Base-by-base conservation (phyloP, 75 land plant species). In the Isoetes taiwanensis region DNA sequence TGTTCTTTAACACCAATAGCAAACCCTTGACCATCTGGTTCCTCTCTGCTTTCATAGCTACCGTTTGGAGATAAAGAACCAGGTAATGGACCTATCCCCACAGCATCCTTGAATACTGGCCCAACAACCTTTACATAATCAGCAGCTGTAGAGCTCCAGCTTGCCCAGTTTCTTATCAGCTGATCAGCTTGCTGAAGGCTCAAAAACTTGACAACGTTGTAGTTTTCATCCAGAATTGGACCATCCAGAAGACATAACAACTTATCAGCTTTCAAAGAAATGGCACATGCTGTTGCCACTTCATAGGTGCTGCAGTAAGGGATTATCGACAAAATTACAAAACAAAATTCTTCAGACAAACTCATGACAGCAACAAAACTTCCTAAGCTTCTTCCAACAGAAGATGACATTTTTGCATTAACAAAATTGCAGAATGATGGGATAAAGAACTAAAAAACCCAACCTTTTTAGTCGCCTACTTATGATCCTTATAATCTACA, bases 281-380 rank as follows among this genome's bases (percentile, higher is more conserved):
- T 72, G 16, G 99, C 99, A 80, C 99, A 94, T 25, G 99, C 95
- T 28, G 98, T 94, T 28, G 99, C 96, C 30, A 94, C 96, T 74
- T 94, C 99, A 76, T 89, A 94, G 23, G 96, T 84, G 79, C 99
- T 94, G 86, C 74, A 76, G 58, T 28, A 11, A 48, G 24, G 3
- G 55, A 76, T n/a, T n/a, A n/a, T n/a, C n/a, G n/a, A n/a, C n/a
- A n/a, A n/a, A n/a, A n/a, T 2, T 26, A 26, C 26, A 61, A 46
- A 4, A 43, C n/a, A 24, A 24, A 28, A 12, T 29, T 8, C 20
- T 21, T 29, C 11, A 17, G 21, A n/a, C 1, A 24, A n/a, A 33
- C 14, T 30, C 10, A n/a, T n/a, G n/a, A n/a, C n/a, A n/a, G n/a
- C n/a, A n/a, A n/a, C n/a, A n/a, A n/a, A n/a, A n/a, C n/a, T n/a